Evolutionary conservation across 345 rosid species (phyloP), one percentile per base, ranked within the genome.

Genomic region (Brassica incana): DNA sequence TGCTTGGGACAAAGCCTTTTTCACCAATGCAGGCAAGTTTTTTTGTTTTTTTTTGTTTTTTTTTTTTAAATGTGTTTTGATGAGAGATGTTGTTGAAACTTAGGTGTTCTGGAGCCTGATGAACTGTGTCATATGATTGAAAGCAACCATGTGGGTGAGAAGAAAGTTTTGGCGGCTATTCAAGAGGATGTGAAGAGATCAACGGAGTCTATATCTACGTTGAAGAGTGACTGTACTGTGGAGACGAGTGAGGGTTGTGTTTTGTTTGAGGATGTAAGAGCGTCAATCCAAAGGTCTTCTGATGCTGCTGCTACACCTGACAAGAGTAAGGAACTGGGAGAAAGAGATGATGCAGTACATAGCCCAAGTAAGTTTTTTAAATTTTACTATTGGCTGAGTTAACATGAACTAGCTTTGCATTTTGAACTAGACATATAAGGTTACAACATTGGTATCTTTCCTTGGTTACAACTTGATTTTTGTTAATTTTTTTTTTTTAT

Each of bases 1-100:
- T 84, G 98, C 97, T 3, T 93, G 99, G 99, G 96, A 95, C 58
- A 93, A 82, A 78, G 99, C 97, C 63, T 93, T 95, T 81, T 93
- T 95, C 89, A 95, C 99, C n/a, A 88, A 88, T 78, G 92, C 86
- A 69, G 99, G 99, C 84, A 81, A 74, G 81, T 20, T 33, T 48
- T 18, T 25, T n/a, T 30, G 0, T 30, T 25, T 29, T 12, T 12
- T 11, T 1, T n/a, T n/a, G n/a, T 1, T 52, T 10, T 61, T 40
- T 40, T 8, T 25, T 5, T 75, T 18, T 12, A 64, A 27, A 50
- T 18, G 10, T 56, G 54, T 65, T 60, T 62, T 67, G 14, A 59
- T 81, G 78, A 77, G 71, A 59, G 65, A 12, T 23, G 6, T 81
- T 76, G 25, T 72, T 4, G 64, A 65, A 36, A 67, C 14, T 52